Conservation (phyloP, 106 monocot species). For the Dendrobium huoshanense region DNA sequence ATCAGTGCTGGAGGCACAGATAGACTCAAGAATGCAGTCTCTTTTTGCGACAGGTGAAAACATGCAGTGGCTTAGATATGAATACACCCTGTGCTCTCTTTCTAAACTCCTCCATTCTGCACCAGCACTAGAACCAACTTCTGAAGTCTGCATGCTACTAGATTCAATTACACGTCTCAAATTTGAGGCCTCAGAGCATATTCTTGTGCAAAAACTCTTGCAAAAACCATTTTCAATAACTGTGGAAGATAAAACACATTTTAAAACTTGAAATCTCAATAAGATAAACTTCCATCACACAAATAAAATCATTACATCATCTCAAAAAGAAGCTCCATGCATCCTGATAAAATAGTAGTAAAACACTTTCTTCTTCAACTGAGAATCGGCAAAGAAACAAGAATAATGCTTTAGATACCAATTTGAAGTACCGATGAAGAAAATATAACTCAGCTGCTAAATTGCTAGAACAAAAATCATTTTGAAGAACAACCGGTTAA, state of each 20-base stretch:
- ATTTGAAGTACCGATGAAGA: too few species aligned
- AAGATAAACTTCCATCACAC: not conserved
- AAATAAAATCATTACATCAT: too few species aligned
- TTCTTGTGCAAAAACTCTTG: slow-evolving; percentile 48
- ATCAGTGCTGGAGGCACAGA: slow-evolving; percentile 82
- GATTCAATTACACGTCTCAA: slow-evolving; percentile 34
- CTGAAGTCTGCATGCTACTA: slow-evolving; percentile 9
- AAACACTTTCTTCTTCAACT: too few species aligned
- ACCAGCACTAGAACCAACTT: slow-evolving; percentile 26
- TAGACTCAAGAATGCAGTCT: slow-evolving; percentile 30
- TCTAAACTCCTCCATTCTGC: slow-evolving; percentile 37
- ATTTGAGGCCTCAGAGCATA: slow-evolving; percentile 51
- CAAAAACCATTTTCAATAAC: slow-evolving; percentile 60
- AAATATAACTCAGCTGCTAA: too few species aligned
- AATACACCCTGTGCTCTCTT: slow-evolving; percentile 47
- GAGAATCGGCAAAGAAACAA: too few species aligned
- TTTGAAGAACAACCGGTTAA: too few species aligned
- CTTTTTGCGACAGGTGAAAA: slow-evolving; percentile 15
- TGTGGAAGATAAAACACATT: slow-evolving; percentile 14
- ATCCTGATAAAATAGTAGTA: too few species aligned
- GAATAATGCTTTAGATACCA: too few species aligned
- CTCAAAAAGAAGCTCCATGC: too few species aligned
- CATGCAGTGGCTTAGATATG: slow-evolving; percentile 25
- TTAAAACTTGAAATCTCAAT: not conserved
- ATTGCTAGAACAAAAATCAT: too few species aligned